phyloP scores from a whole-genome alignment of 2,329 filamentous ascomycete species.

The Fragosphaeria purpurea region DNA sequence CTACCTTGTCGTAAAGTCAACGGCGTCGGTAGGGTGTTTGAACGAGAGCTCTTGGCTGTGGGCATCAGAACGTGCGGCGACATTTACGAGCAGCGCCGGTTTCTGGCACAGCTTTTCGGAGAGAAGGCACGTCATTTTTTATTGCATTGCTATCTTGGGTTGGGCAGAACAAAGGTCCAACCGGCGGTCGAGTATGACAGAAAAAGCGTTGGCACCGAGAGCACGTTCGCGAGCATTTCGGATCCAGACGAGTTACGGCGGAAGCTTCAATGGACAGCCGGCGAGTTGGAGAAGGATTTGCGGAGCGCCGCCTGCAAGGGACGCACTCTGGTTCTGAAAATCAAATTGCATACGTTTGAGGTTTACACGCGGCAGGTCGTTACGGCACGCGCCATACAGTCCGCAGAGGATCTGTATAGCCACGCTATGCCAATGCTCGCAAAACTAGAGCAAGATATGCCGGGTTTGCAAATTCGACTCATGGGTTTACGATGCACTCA shows the following conservation, averaged over 20 bases:
- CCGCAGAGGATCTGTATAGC: slow-evolving; percentile 74
- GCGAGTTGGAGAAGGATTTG: slow-evolving; percentile 81
- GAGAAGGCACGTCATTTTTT: slow-evolving; percentile 87
- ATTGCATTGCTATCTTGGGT: slow-evolving; percentile 70
- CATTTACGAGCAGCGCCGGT: slow-evolving; percentile 66
- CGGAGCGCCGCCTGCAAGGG: slow-evolving; percentile 72
- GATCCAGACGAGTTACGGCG: slow-evolving; percentile 58
- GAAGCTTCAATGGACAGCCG: slow-evolving; percentile 71
- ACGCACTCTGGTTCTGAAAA: slow-evolving; percentile 80
- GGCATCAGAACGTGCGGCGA: slow-evolving; percentile 84
- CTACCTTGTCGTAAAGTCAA: slow-evolving; percentile 87
- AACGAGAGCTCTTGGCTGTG: slow-evolving; percentile 79
- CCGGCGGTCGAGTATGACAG: slow-evolving; percentile 83
- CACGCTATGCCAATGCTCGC: slow-evolving; percentile 71
- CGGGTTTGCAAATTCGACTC: slow-evolving; percentile 66
- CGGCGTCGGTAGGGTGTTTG: slow-evolving; percentile 86
- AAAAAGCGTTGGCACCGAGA: slow-evolving; percentile 90
- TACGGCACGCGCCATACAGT: slow-evolving; percentile 59
- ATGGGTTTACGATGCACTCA: slow-evolving; percentile 87
- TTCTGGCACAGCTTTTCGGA: slow-evolving; percentile 70
- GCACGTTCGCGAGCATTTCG: slow-evolving; percentile 75
- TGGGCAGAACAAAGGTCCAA: slow-evolving; percentile 75
- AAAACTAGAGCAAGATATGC: slow-evolving; percentile 76
- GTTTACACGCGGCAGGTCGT: slow-evolving; percentile 75
- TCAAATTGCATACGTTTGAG: slow-evolving; percentile 92